phyloP scores from a whole-genome alignment of 2,329 filamentous ascomycete genomes.

The Alternaria arbusti region DNA sequence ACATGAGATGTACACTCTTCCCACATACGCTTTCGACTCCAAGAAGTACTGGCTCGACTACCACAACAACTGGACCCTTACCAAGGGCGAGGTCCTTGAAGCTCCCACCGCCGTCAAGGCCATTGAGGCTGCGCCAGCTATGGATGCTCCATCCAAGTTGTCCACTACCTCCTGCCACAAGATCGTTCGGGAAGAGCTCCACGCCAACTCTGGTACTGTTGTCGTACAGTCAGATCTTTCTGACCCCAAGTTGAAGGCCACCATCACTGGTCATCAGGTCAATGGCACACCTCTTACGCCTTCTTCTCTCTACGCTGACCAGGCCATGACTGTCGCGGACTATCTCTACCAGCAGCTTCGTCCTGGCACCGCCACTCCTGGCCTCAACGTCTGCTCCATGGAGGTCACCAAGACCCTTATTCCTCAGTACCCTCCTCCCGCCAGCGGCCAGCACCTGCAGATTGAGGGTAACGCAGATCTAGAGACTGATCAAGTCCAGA shows the following conservation, averaged over 20 bases:
- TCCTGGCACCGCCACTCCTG: slow-evolving; percentile 62
- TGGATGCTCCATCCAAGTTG: slow-evolving; percentile 59
- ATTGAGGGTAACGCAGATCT: slow-evolving; percentile 67
- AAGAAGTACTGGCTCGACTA: slow-evolving; percentile 78
- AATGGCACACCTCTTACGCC: slow-evolving; percentile 72
- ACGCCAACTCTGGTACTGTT: slow-evolving; percentile 64
- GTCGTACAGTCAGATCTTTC: slow-evolving; percentile 71
- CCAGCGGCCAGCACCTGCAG: slow-evolving; percentile 65
- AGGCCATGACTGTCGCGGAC: slow-evolving; percentile 69
- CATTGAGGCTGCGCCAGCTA: slow-evolving; percentile 49
- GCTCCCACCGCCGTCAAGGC: slow-evolving; percentile 48
- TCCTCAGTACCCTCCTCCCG: slow-evolving; percentile 56
- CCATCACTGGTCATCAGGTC: slow-evolving; percentile 70
- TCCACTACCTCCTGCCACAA: slow-evolving; percentile 71
- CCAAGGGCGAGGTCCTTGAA: slow-evolving; percentile 66
- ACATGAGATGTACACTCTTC: slow-evolving; percentile 68
- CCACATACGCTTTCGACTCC: slow-evolving; percentile 71
- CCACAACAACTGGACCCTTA: slow-evolving; percentile 73
- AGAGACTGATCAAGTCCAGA: slow-evolving; percentile 60
- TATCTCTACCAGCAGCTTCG: slow-evolving; percentile 71
- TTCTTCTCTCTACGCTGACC: slow-evolving; percentile 68
- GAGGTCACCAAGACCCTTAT: slow-evolving; percentile 75
- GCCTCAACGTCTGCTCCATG: slow-evolving; percentile 70
- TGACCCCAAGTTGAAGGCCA: slow-evolving; percentile 66
- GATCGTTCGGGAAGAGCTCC: slow-evolving; percentile 67